Evolutionary conservation across 306 rosid species (phyloP), one percentile per base, ranked within the genome.

Genomic region (Echinosophora koreensis): DNA sequence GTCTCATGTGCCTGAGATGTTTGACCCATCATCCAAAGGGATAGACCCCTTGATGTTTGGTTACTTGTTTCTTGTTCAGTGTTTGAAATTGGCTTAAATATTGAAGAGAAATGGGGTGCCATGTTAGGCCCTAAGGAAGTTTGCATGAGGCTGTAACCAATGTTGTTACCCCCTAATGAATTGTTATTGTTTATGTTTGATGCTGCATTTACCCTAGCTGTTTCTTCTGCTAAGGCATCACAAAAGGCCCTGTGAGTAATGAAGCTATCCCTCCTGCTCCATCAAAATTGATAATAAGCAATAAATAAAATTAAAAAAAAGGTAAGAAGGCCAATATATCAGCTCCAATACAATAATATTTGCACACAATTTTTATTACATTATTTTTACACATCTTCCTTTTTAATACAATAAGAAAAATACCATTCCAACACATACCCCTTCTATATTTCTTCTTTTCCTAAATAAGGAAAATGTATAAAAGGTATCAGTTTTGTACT

Each of bases 221-320:
- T 86, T 84, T 90, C 95, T 86, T 90, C 95, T 4, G 95, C 95
- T 18, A 90, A 90, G 59, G 95, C 95, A n/a, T 90, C 92, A 16
- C 95, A 90, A 80, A 90, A 90, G 18, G 90, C 92, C 69, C 95
- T 80, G 74, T 90, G 95, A 42, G 92, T 90, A 59, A 90, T 90
- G 84, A 90, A 90, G 86, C 92, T 90, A 50, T 90, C 95, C 76
- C 95, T 72, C 88, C 95, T 90, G 90, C 86, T 71, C 81, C 38
- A 30, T 54, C 78, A 18, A 70, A 16, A 16, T 56, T 58, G 4
- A 42, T 22, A 47, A 28, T 35, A 22, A 41, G 13, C 57, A 38
- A 72, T 13, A 4, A 58, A 5, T 5, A 18, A 58, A 38, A 14
- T 1, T 8, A 22, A 59, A 10, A 60, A 54, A 1, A 12, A 12